Evolutionary conservation across 805 yeast species (phyloP), one percentile per base, ranked within the genome.

Genomic region (Myxozyma vanderwaltii): DNA sequence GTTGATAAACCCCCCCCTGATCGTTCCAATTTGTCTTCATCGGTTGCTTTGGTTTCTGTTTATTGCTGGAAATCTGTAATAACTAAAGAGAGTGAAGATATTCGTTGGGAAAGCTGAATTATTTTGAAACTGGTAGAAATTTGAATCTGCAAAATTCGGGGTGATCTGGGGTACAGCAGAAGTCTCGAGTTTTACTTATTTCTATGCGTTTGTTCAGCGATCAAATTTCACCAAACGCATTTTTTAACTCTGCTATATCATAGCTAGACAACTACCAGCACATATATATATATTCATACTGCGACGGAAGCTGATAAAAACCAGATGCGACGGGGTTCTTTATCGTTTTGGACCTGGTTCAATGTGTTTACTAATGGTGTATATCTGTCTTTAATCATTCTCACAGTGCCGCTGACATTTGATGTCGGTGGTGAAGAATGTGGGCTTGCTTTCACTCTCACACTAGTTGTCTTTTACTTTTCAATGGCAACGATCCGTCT

Each of bases 391-490:
- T 81, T 89, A 51, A 84, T 89, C 12, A 81, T 91, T 29, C 77
- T 91, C 31, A 87, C 97, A 1, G 87, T 94, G 5, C 98, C 98
- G 3, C 80, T 94, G 62, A 88, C 97, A 24, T 94, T 94, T 74
- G 96, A 92, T 69, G 86, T 90, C 39, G 98, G 98, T 8, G 97
- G 98, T 1, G 80, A 86, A 19, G 80, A 83, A 56, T 92, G 98
- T 74, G 99, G 99, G 0, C 76, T 94, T 43, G 84, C 95, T 19
- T 94, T 85, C 72, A 84, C 92, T 0, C 80, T 85, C 33, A 85
- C 96, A 5, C 79, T 92, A 49, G 82, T 89, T 55, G 76, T 82
- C 44, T 74, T 87, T 54, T 91, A 91, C 73, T 85, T 89, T 61
- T 71, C 82, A 4, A 75, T 89, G 56, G 89, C 97, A 7, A 84